Percentiles rank a stretch among this genome's conserved stretches.
Conservation (phyloP, 2,329 filamentous ascomycete species). For the Fusarium sp. region DNA sequence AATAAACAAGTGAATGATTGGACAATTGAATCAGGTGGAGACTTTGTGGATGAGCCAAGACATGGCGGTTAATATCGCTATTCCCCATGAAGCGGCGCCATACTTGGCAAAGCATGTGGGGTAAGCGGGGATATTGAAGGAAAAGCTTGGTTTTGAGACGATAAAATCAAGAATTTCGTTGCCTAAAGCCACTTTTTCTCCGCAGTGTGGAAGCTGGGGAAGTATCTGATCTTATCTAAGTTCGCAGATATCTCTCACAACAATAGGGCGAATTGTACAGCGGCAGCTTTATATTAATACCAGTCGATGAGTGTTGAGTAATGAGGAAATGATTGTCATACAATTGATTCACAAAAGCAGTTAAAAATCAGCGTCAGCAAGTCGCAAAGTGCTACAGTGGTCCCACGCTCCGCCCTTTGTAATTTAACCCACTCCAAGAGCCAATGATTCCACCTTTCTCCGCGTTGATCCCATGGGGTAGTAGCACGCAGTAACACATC, state of each 20-base stretch:
- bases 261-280: too few species aligned
- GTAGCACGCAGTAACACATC: neutral
- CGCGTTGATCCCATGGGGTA: conserved; percentile 27
- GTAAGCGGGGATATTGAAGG: conserved; percentile 14
- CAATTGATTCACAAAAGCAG: neutral
- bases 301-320: fast-evolving
- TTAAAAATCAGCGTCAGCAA: neutral
- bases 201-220: neutral
- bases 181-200: conserved; percentile 20
- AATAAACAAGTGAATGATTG: conserved; percentile 20
- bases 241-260: neutral
- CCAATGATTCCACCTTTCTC: conserved; percentile 14
- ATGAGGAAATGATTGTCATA: neutral
- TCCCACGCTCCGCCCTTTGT: neutral
- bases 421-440: neutral
- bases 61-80: neutral
- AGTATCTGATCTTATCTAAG: neutral
- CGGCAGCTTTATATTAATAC: fast-evolving
- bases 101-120: conserved; percentile 11
- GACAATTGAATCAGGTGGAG: neutral
- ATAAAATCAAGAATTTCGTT: conserved; percentile 8
- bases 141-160: conserved; percentile 16
- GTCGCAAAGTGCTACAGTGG: neutral
- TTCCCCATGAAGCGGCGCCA: neutral
- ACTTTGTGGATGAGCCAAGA: conserved; percentile 19